Evolutionary conservation across 2,329 filamentous ascomycete species (phyloP).

Genomic region (Cercospora sp.): DNA sequence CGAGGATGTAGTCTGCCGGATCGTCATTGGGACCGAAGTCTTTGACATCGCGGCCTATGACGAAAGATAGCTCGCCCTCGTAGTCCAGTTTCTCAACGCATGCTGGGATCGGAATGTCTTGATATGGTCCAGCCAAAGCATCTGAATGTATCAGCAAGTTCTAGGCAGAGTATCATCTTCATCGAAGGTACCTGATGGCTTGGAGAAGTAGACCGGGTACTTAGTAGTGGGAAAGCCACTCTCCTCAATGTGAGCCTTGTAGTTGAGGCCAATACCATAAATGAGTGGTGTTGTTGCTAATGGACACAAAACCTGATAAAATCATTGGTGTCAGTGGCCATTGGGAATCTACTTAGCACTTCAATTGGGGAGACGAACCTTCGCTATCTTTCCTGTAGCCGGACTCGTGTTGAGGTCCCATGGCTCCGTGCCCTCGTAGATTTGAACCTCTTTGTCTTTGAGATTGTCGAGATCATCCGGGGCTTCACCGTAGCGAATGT

Average conservation of each 20-base stretch:
- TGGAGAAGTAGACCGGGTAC: background rate
- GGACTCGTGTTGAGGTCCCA: background rate
- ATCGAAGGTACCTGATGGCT: background rate
- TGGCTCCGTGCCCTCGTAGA: background rate
- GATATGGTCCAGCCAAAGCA: background rate
- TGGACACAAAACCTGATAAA: background rate
- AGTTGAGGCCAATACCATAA: conserved; percentile 57
- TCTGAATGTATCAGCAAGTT: background rate
- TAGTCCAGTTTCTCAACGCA: conserved; percentile 64
- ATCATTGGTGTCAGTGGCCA: background rate
- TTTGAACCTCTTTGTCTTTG: background rate
- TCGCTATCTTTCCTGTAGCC: background rate
- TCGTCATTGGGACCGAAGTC: conserved; percentile 60
- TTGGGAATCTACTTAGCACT: background rate
- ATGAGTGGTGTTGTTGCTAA: background rate
- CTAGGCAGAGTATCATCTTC: background rate
- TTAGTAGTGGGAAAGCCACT: background rate
- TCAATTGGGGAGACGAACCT: background rate
- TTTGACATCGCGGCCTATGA: conserved; percentile 67
- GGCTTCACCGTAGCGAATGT: background rate
- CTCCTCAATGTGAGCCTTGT: conserved; percentile 52
- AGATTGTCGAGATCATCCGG: background rate
- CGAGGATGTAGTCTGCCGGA: conserved; percentile 69
- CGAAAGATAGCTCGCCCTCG: conserved; percentile 72
- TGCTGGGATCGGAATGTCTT: background rate